A percentile compares a stretch with the other conserved stretches of the same genome.
These are phyloP conservation scores for Paramecium pentaurelia DNA, from an alignment of 73 alveolate species.

Conservation along the genomic window DNA sequence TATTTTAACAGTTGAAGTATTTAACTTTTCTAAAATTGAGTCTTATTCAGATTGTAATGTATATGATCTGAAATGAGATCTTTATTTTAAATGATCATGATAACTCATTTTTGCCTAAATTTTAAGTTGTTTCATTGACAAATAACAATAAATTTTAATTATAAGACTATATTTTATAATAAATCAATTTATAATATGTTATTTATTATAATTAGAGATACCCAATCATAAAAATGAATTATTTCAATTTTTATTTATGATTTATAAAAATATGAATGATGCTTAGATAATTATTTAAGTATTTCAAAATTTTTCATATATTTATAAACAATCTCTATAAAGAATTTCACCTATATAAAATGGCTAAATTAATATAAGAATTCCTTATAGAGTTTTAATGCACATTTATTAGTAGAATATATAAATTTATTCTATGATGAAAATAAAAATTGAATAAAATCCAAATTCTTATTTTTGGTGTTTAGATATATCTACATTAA, in stretches of 20 bases:
- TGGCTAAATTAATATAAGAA: too few relatives aligned
- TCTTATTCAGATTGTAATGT: neutral
- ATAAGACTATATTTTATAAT: neutral
- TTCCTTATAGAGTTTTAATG: neutral
- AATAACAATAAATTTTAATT: neutral
- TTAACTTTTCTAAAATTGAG: neutral
- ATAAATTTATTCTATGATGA: too few relatives aligned
- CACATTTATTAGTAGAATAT: neutral
- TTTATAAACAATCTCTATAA: neutral
- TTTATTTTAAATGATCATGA: neutral
- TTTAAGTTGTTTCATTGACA: neutral
- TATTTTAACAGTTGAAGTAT: slow-evolving; percentile 10
- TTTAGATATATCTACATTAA: neutral
- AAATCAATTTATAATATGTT: neutral
- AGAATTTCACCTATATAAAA: neutral
- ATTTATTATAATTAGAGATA: neutral
- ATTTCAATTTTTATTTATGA: too few relatives aligned
- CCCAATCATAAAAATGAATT: neutral
- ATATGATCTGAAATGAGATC: neutral
- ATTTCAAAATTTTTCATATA: too few relatives aligned
- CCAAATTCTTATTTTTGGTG: neutral
- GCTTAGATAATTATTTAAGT: too few relatives aligned
- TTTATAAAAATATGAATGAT: too few relatives aligned
- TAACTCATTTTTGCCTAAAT: neutral
- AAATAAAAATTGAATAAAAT: neutral